Conservation (phyloP, 2,329 filamentous ascomycete species). For the Orbilia oligospora region DNA sequence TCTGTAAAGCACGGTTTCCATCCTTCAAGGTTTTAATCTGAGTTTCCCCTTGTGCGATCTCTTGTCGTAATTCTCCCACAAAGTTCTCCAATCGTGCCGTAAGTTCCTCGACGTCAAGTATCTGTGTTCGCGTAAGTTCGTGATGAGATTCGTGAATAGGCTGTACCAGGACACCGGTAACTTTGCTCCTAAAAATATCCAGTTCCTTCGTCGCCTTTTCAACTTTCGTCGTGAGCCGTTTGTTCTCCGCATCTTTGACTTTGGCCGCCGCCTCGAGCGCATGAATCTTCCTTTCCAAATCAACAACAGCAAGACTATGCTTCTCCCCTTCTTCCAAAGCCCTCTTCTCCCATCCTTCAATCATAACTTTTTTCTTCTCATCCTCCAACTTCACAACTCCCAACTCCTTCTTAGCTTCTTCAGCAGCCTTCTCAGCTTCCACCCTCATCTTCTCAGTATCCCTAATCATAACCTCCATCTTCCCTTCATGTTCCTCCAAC, state of each 20-base stretch:
- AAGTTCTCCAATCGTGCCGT: conserved; percentile 67
- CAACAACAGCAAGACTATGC: conserved; percentile 75
- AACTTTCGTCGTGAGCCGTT: conserved; percentile 47
- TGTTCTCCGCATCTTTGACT: conserved; percentile 50
- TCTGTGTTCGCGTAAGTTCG: conserved; percentile 49
- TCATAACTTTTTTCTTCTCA: conserved; percentile 71
- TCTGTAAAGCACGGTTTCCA: conserved; percentile 71
- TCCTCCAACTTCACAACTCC: conserved; percentile 70
- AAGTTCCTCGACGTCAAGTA: conserved; percentile 64
- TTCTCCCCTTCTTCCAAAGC: conserved; percentile 25
- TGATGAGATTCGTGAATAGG: conserved; percentile 51
- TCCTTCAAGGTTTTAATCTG: conserved; percentile 70
- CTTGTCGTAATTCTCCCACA: conserved; percentile 65
- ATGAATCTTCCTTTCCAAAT: conserved; percentile 81
- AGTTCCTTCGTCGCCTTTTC: conserved; percentile 55
- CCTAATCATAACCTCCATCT: conserved; percentile 67
- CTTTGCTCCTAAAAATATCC: conserved; percentile 43
- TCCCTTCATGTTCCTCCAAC: conserved; percentile 72
- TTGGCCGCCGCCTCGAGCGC: conserved; percentile 77
- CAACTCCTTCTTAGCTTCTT: conserved; percentile 74
- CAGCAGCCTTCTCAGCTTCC: conserved; percentile 71
- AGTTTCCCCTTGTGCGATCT: conserved; percentile 70
- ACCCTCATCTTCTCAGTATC: conserved; percentile 69
- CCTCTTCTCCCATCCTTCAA: conserved; percentile 68
- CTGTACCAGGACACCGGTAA: conserved; percentile 43